Evolutionary conservation across 2,329 filamentous ascomycete species (phyloP).

Genomic region (Esteya vermicola): DNA sequence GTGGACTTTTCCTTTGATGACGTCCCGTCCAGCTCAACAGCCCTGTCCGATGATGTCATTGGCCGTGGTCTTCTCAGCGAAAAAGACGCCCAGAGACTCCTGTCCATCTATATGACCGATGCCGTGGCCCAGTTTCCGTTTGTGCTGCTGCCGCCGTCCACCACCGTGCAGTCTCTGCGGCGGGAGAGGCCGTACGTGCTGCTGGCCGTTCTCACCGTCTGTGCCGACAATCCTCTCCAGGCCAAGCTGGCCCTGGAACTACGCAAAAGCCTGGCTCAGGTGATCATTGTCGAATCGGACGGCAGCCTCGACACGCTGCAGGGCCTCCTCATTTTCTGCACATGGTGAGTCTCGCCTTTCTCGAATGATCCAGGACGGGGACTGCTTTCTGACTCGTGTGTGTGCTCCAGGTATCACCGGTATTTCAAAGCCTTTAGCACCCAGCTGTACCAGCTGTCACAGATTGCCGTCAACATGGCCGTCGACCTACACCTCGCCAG

Average conservation of each 20-base stretch:
- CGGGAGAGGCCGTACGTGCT: conserved; percentile 10
- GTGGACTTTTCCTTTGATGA: too few species aligned
- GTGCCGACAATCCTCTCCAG: conserved; percentile 7
- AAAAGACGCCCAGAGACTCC: conserved; percentile 3
- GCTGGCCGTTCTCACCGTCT: conserved; percentile 9
- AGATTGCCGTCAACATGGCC: conserved; percentile 11
- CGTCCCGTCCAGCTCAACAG: neutral
- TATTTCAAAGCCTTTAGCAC: conserved; percentile 8
- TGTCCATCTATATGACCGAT: conserved; percentile 4
- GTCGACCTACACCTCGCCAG: conserved; percentile 8
- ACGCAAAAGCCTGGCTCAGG: conserved; percentile 9
- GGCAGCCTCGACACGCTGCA: conserved; percentile 11
- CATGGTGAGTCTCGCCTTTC: conserved; percentile 11
- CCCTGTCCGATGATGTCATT: conserved; percentile 6
- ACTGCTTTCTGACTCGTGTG: neutral
- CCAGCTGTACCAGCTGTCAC: conserved; percentile 12
- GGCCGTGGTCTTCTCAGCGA: conserved; percentile 8
- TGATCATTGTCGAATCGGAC: conserved; percentile 10
- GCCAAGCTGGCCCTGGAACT: conserved; percentile 10
- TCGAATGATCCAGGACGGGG: neutral
- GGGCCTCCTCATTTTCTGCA: conserved; percentile 11
- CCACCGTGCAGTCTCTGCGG: conserved; percentile 8
- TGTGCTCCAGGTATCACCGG: conserved; percentile 8
- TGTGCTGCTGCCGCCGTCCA: conserved; percentile 7
- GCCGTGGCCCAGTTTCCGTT: conserved; percentile 9